Percentiles rank a stretch among this genome's conserved stretches.
phyloP scores from a whole-genome alignment of 2,329 filamentous ascomycete species.

The Aspergillaceae sp. region DNA sequence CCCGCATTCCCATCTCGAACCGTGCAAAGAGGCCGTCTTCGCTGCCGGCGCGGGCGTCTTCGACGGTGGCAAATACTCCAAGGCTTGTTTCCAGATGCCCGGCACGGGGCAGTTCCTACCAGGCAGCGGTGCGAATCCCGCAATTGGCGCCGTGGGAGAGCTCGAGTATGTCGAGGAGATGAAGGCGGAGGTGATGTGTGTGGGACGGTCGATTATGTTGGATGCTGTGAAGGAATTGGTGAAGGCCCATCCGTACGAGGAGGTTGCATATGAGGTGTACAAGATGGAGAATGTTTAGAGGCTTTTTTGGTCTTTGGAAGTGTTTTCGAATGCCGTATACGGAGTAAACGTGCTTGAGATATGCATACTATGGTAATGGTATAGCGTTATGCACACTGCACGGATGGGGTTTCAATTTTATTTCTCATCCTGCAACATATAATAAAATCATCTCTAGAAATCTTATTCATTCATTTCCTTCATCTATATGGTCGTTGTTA shows the following conservation, averaged over 20 bases:
- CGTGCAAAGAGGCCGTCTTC: conserved; percentile 37
- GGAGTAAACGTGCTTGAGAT: too few species aligned
- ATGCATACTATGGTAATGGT: too few species aligned
- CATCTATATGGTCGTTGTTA: too few species aligned
- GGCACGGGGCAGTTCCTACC: conserved; percentile 38
- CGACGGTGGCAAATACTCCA: conserved; percentile 34
- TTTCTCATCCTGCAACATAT: not conserved
- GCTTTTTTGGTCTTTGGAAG: too few species aligned
- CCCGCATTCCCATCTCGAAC: conserved; percentile 29
- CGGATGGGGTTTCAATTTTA: not conserved
- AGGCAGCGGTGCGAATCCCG: conserved; percentile 30
- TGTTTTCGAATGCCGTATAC: too few species aligned
- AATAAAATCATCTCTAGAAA: too few species aligned
- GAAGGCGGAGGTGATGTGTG: conserved; percentile 37
- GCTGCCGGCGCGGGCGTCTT: conserved; percentile 34
- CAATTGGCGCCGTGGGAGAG: conserved; percentile 31
- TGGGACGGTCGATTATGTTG: conserved; percentile 30
- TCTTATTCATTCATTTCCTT: too few species aligned
- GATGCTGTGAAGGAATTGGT: conserved; percentile 34
- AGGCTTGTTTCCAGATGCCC: conserved; percentile 31
- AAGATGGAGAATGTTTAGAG: conserved; percentile 33
- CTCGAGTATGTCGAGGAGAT: conserved; percentile 36
- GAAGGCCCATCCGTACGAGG: conserved; percentile 40
- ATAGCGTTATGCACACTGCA: too few species aligned
- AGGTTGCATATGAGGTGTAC: conserved; percentile 38